Conservation (phyloP, 1,139 yeast species). For the Nakaseomyces sp. region DNA sequence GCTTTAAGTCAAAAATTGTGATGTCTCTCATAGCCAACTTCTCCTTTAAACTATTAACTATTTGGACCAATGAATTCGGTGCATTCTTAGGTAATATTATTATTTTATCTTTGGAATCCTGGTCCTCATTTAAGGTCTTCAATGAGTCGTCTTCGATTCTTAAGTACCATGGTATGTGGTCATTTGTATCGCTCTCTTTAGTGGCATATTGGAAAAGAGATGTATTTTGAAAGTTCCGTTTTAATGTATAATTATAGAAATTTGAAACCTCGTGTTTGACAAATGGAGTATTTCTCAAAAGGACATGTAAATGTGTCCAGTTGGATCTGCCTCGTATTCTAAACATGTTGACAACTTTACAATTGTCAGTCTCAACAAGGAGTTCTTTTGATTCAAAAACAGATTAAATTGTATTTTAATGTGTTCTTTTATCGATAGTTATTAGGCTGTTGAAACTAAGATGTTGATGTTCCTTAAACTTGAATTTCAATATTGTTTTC, state of each 20-base stretch:
- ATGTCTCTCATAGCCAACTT: conserved; percentile 63
- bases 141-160: conserved; percentile 17
- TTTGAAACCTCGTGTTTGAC: not conserved
- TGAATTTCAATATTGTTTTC: too few species aligned
- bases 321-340: not conserved
- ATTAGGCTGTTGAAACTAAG: too few species aligned
- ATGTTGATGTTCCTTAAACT: too few species aligned
- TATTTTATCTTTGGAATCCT: not conserved
- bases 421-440: too few species aligned
- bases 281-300: not conserved
- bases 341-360: not conserved
- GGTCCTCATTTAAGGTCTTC: conserved; percentile 5
- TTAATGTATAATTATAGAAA: not conserved
- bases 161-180: conserved; percentile 25
- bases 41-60: conserved; percentile 42
- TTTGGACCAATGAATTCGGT: conserved; percentile 42
- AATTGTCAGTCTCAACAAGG: too few species aligned
- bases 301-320: not conserved
- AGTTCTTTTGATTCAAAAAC: too few species aligned
- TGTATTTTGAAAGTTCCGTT: not conserved
- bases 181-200: not conserved
- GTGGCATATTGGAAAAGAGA: not conserved
- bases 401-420: too few species aligned
- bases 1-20: conserved; percentile 48
- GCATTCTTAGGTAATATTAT: conserved; percentile 42